A percentile compares a stretch with the other conserved stretches of the same genome.
These are phyloP conservation scores for Mimosa bimucronata DNA, from an alignment of 306 rosid species.

Conservation along the genomic window DNA sequence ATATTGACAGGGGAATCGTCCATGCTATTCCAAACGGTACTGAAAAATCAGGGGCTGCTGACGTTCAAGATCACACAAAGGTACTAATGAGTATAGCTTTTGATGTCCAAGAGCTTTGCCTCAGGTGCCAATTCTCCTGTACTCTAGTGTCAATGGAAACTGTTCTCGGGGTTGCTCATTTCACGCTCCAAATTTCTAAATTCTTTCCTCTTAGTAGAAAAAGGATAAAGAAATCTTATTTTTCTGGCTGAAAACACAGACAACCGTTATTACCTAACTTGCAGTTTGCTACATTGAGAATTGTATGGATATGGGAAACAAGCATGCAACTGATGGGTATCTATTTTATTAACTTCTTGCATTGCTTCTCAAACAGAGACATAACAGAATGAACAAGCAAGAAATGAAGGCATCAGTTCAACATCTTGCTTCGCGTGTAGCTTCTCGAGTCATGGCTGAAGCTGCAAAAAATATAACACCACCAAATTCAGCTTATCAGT, in stretches of 20 bases:
- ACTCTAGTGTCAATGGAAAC: background rate
- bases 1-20: conserved; percentile 47
- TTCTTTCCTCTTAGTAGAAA: background rate
- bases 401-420: conserved; percentile 64
- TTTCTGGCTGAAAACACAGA: background rate
- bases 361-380: conserved; percentile 53
- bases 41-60: conserved; percentile 46
- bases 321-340: background rate
- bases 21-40: conserved; percentile 45
- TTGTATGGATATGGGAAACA: background rate
- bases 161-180: background rate
- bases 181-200: background rate
- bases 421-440: conserved; percentile 84
- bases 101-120: background rate
- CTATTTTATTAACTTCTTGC: conserved; percentile 9
- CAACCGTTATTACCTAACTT: background rate
- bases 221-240: background rate
- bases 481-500: conserved; percentile 89
- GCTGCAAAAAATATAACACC: conserved; percentile 69
- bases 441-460: conserved; percentile 71
- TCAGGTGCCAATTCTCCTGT: background rate
- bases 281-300: background rate
- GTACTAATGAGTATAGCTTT: conserved; percentile 43
- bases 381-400: conserved; percentile 44
- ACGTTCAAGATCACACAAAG: conserved; percentile 52